Base-by-base conservation (phyloP, 352 stramenopile species). In the Phytophthora tentaculata region DNA sequence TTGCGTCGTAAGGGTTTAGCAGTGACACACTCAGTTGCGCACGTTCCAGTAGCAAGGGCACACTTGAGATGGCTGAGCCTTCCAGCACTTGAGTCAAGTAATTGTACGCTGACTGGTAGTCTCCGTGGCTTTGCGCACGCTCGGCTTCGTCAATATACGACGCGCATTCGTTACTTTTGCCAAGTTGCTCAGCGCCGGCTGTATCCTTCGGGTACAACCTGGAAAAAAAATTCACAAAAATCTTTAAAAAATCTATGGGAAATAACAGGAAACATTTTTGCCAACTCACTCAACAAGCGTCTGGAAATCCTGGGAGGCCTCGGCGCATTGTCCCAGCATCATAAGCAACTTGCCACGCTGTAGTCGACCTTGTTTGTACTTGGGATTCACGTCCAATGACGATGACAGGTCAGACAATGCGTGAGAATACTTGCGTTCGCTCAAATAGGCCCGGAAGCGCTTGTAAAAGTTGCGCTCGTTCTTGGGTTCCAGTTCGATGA, bases 381-480 rank as follows among this genome's bases (percentile, higher is more conserved):
- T 88, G 37, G 86, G 86, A 50, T 94, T 94, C 50, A 92, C 77
- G 0, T 84, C 67, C 13, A 94, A 70, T 26, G 86, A 89, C 29
- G 80, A 84, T 44, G 82, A 89, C 24, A 94, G 35, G 62, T 94
- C 86, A 7, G 78, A 81, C 28, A 94, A 64, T 9, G 86, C 86
- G 56, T 89, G 80, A 22, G 74, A 75, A 59, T 92, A 94, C 74
- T 94, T 94, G 69, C 86, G 77, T 63, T 94, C 84, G 56, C 83
- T 91, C 56, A 94, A 63, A 63, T 94, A 94, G 13, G 84, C 86
- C 41, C 86, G 86, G 55, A 88, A 94, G 23, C 86, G 77, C 78
- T 95, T 93, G 83, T 93, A 95, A 47, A 91, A 91, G 64, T 93
- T 89, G 62, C 85, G 83, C 62, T 95, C 86, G 65, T 93, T 93